Conservation (phyloP, 768 basidiomycete genomes). For the Astraeus odoratus region DNA sequence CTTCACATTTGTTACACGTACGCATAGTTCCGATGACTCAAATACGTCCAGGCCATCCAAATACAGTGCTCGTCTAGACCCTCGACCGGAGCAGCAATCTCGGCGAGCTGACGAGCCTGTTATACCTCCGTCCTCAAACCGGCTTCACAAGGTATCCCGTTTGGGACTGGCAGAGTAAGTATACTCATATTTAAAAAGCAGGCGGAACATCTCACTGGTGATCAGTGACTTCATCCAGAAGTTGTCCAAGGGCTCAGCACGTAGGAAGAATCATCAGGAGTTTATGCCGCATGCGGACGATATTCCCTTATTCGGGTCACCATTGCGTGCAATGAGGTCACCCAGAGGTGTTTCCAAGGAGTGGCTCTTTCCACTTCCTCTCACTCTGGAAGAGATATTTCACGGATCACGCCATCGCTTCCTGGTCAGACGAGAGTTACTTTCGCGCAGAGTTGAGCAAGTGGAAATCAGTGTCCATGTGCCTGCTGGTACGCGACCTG, state of each 20-base stretch:
- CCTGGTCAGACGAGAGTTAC: conserved; percentile 49
- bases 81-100: conserved; percentile 9
- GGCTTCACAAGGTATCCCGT: conserved; percentile 15
- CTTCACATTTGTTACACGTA: conserved; percentile 10
- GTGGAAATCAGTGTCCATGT: conserved; percentile 56
- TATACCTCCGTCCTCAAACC: conserved; percentile 22
- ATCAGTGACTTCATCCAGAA: conserved; percentile 25
- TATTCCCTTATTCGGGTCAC: conserved; percentile 26
- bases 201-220: conserved; percentile 6
- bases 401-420: conserved; percentile 50
- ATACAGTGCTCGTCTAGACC: conserved; percentile 6
- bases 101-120: conserved; percentile 21
- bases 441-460: conserved; percentile 42
- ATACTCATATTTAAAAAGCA: background rate
- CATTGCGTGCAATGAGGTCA: conserved; percentile 34
- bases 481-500: conserved; percentile 53
- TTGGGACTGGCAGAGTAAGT: conserved; percentile 25
- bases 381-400: conserved; percentile 59
- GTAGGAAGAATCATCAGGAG: conserved; percentile 1
- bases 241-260: conserved; percentile 15
- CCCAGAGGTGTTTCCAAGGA: conserved; percentile 41
- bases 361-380: conserved; percentile 59
- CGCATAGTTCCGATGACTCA: conserved; percentile 1
- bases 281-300: conserved; percentile 10
- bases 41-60: conserved; percentile 10